phyloP scores from a whole-genome alignment of 202 grass and related monocot species.

The Miscanthus sacchariflorus region DNA sequence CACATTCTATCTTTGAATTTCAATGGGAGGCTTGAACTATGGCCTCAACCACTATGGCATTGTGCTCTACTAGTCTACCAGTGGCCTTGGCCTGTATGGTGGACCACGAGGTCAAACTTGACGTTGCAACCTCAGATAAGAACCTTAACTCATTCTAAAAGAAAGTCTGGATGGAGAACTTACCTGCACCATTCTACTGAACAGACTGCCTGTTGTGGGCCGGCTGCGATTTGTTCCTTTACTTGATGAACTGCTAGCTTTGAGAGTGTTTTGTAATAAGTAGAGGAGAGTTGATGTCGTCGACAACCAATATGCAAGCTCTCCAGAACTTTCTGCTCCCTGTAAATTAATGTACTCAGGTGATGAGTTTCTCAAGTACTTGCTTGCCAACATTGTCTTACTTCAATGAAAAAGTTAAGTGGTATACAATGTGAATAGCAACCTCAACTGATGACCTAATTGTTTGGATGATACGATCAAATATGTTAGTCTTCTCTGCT shows the following conservation, averaged over 20 bases:
- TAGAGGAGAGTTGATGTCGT: conserved; percentile 88
- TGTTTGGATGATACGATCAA: conserved; percentile 90
- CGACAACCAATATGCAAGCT: conserved; percentile 93
- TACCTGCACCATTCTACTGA: conserved; percentile 86
- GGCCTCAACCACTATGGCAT: neutral
- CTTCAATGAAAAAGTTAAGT: neutral
- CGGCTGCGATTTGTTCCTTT: conserved; percentile 65
- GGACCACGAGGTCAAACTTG: neutral
- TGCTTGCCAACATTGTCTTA: conserved; percentile 27
- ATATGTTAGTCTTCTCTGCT: conserved; percentile 97
- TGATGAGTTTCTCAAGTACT: conserved; percentile 41
- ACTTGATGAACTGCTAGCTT: conserved; percentile 75
- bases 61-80: too few relatives aligned
- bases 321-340: conserved; percentile 67
- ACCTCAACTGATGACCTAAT: conserved; percentile 89
- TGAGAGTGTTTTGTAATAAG: conserved; percentile 88
- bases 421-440: conserved; percentile 29
- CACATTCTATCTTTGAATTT: conserved; percentile 5
- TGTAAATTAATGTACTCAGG: conserved; percentile 43
- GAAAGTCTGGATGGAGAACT: conserved; percentile 46
- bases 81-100: neutral
- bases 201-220: conserved; percentile 66
- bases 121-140: conserved; percentile 34
- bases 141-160: conserved; percentile 23
- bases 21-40: conserved; percentile 3